Conservation (phyloP, 345 rosid genomes). For the Diplotaxis tenuifolia region DNA sequence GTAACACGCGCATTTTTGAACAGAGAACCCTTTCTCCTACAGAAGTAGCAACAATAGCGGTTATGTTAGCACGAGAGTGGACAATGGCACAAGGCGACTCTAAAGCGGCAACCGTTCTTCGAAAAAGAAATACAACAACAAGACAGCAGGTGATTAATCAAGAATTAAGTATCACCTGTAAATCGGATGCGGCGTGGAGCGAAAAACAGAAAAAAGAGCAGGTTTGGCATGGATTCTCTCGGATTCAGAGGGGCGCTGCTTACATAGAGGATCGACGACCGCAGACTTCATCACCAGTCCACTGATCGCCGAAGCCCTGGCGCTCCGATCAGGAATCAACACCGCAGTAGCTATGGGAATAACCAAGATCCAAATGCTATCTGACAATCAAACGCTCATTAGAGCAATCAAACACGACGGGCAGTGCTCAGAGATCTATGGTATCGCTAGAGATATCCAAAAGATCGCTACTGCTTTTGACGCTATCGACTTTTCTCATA, state of each 20-base stretch:
- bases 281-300: background rate
- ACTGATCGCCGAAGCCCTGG: background rate
- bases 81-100: no score
- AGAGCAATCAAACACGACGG: background rate
- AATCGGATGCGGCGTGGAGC: background rate
- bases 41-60: no score
- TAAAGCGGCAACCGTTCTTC: no score
- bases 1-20: no score
- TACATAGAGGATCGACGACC: background rate
- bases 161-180: no score
- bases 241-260: background rate
- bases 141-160: no score
- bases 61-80: no score
- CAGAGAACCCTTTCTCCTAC: no score
- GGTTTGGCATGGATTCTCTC: background rate
- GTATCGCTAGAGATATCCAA: background rate
- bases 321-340: background rate
- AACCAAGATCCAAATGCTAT: background rate
- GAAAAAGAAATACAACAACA: no score
- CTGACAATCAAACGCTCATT: background rate
- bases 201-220: background rate
- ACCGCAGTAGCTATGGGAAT: background rate
- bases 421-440: background rate
- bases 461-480: no score
- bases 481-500: background rate